Percentiles rank a stretch among this genome's conserved stretches.
These are phyloP conservation scores for Diplosphaera chodatii DNA, from an alignment of 139 green algal species.

Conservation along the genomic window DNA sequence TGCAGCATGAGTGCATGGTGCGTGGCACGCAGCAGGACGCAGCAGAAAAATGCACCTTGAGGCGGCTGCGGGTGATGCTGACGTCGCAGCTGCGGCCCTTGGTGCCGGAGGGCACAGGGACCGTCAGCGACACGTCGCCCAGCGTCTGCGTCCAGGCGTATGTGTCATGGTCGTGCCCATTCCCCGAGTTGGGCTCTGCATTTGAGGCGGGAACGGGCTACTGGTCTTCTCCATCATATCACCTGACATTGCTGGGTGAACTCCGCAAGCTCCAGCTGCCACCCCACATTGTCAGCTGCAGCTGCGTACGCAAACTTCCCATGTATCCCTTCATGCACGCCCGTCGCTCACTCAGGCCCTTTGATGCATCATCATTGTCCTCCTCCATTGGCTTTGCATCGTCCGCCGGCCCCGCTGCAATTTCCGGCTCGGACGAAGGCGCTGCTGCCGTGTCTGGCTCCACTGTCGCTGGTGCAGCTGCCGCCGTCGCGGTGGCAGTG, in stretches of 20 bases:
- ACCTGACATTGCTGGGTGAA: too few relatives aligned
- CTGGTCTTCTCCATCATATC: too few relatives aligned
- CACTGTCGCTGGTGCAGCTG: background rate
- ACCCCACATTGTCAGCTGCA: too few relatives aligned
- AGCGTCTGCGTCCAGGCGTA: slow-evolving; percentile 95
- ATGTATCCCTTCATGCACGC: too few relatives aligned
- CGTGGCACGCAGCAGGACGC: too few relatives aligned
- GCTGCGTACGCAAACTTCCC: too few relatives aligned
- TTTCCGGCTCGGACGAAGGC: background rate
- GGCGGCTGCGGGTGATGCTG: slow-evolving; percentile 52
- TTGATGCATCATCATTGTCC: background rate
- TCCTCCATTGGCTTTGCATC: background rate
- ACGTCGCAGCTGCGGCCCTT: slow-evolving; percentile 46
- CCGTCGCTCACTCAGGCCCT: slow-evolving; percentile 13
- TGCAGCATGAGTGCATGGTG: too few relatives aligned
- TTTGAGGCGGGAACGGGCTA: too few relatives aligned
- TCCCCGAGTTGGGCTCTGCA: slow-evolving; percentile 77
- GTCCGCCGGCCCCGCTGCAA: background rate
- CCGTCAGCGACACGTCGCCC: slow-evolving; percentile 64
- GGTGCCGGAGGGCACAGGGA: slow-evolving; percentile 76
- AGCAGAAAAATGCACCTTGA: slow-evolving; percentile 72
- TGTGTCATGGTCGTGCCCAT: slow-evolving; percentile 74
- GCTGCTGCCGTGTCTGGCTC: background rate
- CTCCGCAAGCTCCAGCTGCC: too few relatives aligned
- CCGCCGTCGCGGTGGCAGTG: background rate